A percentile compares a stretch with the other conserved stretches of the same genome.
Evolutionary conservation across 768 basidiomycete genomes (phyloP).

Genomic region (Suillus subalutaceus): DNA sequence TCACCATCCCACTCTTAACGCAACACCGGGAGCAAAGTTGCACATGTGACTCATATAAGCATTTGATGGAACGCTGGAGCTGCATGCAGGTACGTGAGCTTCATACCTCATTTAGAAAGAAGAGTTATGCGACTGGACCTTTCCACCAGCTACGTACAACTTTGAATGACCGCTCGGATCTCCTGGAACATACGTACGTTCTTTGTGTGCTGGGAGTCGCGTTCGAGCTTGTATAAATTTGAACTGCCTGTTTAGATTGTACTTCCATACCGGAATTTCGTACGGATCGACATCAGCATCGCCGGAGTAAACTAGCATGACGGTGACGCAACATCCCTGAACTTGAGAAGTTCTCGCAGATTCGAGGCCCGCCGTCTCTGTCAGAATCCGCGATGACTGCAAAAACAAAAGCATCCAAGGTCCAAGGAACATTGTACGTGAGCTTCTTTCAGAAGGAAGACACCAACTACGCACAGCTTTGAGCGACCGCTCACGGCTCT

Average conservation of each 20-base stretch:
- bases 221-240: slow-evolving; percentile 13
- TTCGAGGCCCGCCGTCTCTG: neutral
- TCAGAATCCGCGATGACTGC: neutral
- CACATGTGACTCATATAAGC: slow-evolving; percentile 42
- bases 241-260: neutral
- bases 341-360: neutral
- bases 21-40: slow-evolving; percentile 50
- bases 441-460: neutral
- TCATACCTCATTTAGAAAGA: neutral
- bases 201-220: slow-evolving; percentile 48
- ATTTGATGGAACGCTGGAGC: slow-evolving; percentile 65
- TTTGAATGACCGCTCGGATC: slow-evolving; percentile 42
- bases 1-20: slow-evolving; percentile 69
- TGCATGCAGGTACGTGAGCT: slow-evolving; percentile 65
- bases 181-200: slow-evolving; percentile 49
- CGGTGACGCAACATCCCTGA: neutral
- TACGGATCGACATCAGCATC: neutral
- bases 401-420: neutral
- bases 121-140: neutral
- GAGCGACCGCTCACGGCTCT: slow-evolving; percentile 44
- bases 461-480: slow-evolving; percentile 80
- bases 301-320: neutral
- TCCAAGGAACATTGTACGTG: neutral
- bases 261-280: neutral
- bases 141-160: neutral